phyloP scores from a whole-genome alignment of 2,329 filamentous ascomycete genomes.

The Colletotrichum destructivum region DNA sequence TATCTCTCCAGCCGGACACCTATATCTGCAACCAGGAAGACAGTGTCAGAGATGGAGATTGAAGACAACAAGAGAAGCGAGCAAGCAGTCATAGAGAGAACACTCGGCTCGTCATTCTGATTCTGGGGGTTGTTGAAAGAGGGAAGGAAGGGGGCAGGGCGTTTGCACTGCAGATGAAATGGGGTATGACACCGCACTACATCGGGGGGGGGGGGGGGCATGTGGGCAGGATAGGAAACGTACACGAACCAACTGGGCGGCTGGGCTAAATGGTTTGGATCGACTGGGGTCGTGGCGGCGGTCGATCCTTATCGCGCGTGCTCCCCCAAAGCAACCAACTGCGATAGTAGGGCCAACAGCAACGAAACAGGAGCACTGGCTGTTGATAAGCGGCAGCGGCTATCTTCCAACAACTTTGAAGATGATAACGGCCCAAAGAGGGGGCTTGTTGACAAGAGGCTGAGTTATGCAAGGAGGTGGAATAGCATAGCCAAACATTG shows the following conservation, averaged over 20 bases:
- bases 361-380: conserved; percentile 12
- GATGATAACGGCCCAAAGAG: background rate
- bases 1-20: background rate
- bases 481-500: background rate
- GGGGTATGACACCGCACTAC: conserved; percentile 9
- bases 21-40: background rate
- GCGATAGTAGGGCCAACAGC: conserved; percentile 4
- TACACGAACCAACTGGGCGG: conserved; percentile 1
- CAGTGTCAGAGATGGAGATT: background rate
- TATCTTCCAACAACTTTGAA: background rate
- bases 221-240: background rate
- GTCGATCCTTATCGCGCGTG: conserved; percentile 49
- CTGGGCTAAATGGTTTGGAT: conserved; percentile 9
- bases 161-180: conserved; percentile 8
- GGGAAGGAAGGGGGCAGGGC: background rate
- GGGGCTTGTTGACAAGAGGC: background rate
- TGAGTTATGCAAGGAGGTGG: background rate
- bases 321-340: conserved; percentile 41
- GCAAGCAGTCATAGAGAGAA: background rate
- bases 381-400: conserved; percentile 19
- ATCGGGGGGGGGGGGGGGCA: background rate
- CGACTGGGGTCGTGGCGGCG: conserved; percentile 44
- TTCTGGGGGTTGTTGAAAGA: conserved; percentile 9
- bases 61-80: background rate
- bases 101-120: background rate